Evolutionary conservation across 179 eudicot species (phyloP), one percentile per base, ranked within the genome.

Genomic region (Spinacia oleracea): DNA sequence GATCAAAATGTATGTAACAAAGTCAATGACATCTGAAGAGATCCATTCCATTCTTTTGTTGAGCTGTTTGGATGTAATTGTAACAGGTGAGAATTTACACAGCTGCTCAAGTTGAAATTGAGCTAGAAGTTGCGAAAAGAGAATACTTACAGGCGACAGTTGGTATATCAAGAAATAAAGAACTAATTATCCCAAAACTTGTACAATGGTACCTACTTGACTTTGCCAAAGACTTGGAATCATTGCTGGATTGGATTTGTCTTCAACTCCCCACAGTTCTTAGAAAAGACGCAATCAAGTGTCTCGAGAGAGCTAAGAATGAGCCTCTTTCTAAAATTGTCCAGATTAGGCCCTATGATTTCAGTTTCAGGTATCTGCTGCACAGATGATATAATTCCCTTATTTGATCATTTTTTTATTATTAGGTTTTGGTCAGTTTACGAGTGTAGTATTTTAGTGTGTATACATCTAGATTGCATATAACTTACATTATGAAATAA

Each of bases 241-340:
- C 91, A 53, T 84, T 91, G 77, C 79, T 91, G 11, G 95, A 92
- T 77, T 92, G 97, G 97, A 67, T 92, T 64, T 91, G 90, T 79
- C 86, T 91, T 60, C 95, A 88, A 78, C 81, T 91, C 38, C 95
- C 95, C 0, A 72, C 53, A 32, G 85, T 83, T 32, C 83, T 89
- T 58, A 62, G 93, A 50, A 84, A 86, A 7, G 87, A 87, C 64
- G 84, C 90, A 45, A 59, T 87, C 3, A 80, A 74, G 60, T 91
- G 93, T 77, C 88, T 91, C n/a, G 88, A 85, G 62, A 77, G 88
- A 70, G 79, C 73, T 34, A 86, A 84, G 74, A 82, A 59, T 12
- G 84, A 85, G 80, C 87, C 91, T 60, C 79, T 86, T 20, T 89
- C 87, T 11, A 77, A 86, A 8, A 46, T 83, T 25, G 79, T 91